Base-by-base conservation (phyloP, 768 basidiomycete genomes). In the Asterophora lycoperdoides region DNA sequence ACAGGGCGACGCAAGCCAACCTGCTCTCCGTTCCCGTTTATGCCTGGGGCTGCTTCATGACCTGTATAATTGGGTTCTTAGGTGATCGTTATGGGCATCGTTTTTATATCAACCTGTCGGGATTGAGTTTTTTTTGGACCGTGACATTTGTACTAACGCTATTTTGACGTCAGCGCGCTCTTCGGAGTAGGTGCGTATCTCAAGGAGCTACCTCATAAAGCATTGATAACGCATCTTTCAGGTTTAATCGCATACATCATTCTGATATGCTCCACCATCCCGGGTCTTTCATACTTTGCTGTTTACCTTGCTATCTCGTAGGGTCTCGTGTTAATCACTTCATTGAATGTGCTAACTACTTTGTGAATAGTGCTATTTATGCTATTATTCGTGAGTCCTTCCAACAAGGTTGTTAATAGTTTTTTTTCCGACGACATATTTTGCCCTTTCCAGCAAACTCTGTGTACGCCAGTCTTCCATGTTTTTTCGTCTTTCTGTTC, bases 21-120 rank as follows among this genome's bases (percentile, higher is more conserved):
- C 62, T 90, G 9, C 70, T 91, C 13, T 85, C 84, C 0, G 86
- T 89, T 3, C 87, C 88, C 1, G 83, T 89, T 23, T 89, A 89
- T 59, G 77, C 74, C 5, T 86, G 83, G 78, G 80, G 82, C 15
- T 85, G 85, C 56, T 62, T 86, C 32, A 68, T 86, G 57, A 89
- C 88, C 4, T 74, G 77, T 52, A 49, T 69, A 28, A 67, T 86
- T 39, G 86, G 86, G 14, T 71, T 82, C 49, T 55, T 80, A 18
- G 83, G 83, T 18, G 86, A 88, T 58, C 73, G 76, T 6, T 64
- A 75, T 19, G 78, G 78, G n/a, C 70, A 68, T 37, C 72, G 84
- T 17, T 79, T 70, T 35, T 68, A 76, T 52, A 77, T 85, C 46
- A 86, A 85, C 54, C 60, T 86, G 83, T 84, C 54, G 78, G 55